Percentiles rank a stretch among this genome's conserved stretches.
Evolutionary conservation across 805 yeast species (phyloP).

Genomic region (Martiniozyma abietophila): DNA sequence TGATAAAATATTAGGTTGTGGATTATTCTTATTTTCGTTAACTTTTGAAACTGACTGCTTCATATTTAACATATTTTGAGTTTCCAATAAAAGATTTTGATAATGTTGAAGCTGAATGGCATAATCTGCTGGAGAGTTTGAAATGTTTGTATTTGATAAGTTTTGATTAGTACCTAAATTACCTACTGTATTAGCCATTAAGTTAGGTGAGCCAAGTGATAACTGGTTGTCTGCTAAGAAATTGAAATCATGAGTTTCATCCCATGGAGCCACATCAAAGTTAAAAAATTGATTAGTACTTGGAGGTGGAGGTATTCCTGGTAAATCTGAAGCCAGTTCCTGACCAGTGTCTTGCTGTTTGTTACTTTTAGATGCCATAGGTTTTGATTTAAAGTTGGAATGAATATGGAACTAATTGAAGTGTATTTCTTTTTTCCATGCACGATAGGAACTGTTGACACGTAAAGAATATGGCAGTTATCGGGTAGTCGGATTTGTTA

Average conservation of each 20-base stretch:
- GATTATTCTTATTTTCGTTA: constrained; percentile 4
- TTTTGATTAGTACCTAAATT: no score
- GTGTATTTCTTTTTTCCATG: no score
- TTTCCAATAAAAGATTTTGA: constrained; percentile 24
- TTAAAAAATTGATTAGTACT: no score
- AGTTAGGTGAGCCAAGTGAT: not conserved
- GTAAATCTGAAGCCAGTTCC: no score
- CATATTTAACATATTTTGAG: constrained; percentile 18
- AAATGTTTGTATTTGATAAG: constrained; percentile 7
- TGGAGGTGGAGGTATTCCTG: no score
- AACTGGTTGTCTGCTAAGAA: constrained; percentile 10
- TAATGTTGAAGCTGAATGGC: constrained; percentile 27
- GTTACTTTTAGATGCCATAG: not conserved
- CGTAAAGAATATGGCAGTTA: no score
- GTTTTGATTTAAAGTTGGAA: not conserved
- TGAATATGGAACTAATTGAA: no score
- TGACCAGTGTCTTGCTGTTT: no score
- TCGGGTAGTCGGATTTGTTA: no score
- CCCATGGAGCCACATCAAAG: constrained; percentile 24
- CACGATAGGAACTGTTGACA: no score
- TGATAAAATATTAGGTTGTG: not conserved
- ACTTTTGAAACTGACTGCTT: constrained; percentile 6
- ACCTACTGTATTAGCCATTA: no score
- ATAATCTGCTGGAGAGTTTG: constrained; percentile 24
- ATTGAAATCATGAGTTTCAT: constrained; percentile 23